Evolutionary conservation across 176 grass and related monocot species (phyloP).

Genomic region (Hordeum marinum): DNA sequence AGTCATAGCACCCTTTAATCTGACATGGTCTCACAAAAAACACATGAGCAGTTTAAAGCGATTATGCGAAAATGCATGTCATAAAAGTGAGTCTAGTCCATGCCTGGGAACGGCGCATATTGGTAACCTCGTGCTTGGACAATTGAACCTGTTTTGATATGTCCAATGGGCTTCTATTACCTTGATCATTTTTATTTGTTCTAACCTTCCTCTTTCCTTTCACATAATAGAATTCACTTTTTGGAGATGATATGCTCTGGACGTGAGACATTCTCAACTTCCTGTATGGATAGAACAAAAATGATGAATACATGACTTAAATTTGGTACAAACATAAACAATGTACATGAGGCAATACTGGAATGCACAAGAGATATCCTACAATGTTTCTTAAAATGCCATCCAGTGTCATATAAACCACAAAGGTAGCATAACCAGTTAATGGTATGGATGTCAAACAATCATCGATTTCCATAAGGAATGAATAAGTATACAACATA

Average conservation of each 20-base stretch:
- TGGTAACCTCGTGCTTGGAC: slow-evolving; percentile 85
- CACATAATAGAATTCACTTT: slow-evolving; percentile 53
- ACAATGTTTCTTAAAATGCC: not conserved
- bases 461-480: not conserved
- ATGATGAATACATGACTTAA: slow-evolving; percentile 15
- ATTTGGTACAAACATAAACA: slow-evolving; percentile 20
- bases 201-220: slow-evolving; percentile 69
- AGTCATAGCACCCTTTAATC: not conserved
- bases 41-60: not conserved
- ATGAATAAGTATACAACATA: not conserved
- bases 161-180: slow-evolving; percentile 40
- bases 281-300: slow-evolving; percentile 51
- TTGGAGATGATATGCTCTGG: slow-evolving; percentile 55
- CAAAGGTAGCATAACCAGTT: not conserved
- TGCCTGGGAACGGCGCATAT: slow-evolving; percentile 85
- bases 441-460: slow-evolving; percentile 9
- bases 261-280: slow-evolving; percentile 77
- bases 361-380: not conserved
- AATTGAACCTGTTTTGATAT: slow-evolving; percentile 65
- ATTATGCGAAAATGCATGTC: slow-evolving; percentile 14
- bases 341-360: not conserved
- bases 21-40: not conserved
- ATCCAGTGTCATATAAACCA: not conserved
- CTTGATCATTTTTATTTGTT: slow-evolving; percentile 52
- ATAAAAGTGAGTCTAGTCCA: slow-evolving; percentile 20